phyloP scores from a whole-genome alignment of 345 rosid genomes.

The Adansonia digitata region DNA sequence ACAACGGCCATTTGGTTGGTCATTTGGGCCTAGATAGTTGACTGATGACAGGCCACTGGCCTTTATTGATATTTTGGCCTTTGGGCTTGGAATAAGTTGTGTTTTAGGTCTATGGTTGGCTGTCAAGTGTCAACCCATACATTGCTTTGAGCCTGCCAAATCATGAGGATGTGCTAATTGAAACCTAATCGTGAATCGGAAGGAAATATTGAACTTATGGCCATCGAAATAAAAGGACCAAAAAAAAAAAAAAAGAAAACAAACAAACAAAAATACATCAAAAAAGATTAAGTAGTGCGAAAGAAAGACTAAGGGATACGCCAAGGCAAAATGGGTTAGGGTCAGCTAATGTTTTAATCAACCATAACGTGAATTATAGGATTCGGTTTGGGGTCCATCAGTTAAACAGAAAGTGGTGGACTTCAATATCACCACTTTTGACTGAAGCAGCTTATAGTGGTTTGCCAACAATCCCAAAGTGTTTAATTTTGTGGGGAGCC shows the following conservation, averaged over 20 bases:
- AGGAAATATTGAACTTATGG: neutral
- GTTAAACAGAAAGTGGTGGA: neutral
- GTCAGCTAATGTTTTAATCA: neutral
- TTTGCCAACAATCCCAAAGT: neutral
- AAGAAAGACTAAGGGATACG: neutral
- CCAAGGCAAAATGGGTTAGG: neutral
- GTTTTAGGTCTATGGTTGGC: neutral
- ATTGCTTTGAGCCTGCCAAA: neutral
- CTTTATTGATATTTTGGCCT: neutral
- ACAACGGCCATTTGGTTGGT: neutral
- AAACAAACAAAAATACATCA: neutral
- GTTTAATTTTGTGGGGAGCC: neutral
- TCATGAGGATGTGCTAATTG: neutral
- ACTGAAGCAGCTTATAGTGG: neutral
- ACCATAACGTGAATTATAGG: neutral
- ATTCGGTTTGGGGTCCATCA: neutral
- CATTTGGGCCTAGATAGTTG: neutral
- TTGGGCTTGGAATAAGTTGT: neutral
- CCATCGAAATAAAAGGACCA: neutral
- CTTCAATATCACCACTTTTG: conserved; percentile 6
- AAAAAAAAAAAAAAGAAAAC: neutral
- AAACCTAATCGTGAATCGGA: neutral
- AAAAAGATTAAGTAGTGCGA: neutral
- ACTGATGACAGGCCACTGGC: neutral
- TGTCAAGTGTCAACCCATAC: neutral